Percentiles rank a stretch among this genome's conserved stretches.
phyloP scores from a whole-genome alignment of 1,139 yeast species.

The Yamadazyma kanchanaburiensis region DNA sequence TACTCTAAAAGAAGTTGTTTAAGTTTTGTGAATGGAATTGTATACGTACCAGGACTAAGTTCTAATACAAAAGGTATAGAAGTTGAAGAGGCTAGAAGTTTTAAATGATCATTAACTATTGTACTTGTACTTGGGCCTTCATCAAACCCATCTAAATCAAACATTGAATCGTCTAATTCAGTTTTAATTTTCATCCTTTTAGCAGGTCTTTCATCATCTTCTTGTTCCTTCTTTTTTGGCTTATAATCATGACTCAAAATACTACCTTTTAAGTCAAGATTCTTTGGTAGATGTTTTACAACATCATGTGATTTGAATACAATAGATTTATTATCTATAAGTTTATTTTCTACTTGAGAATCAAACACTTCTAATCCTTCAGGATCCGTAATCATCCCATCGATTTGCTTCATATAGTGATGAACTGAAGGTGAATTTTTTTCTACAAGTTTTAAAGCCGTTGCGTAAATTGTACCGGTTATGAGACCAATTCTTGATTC shows the following conservation, averaged over 20 bases:
- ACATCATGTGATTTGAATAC: conserved; percentile 55
- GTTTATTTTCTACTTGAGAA: conserved; percentile 29
- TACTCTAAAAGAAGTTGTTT: conserved; percentile 46
- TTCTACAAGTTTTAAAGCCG: conserved; percentile 59
- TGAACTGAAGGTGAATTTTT: conserved; percentile 43
- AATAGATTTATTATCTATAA: conserved; percentile 38
- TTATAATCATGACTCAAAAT: conserved; percentile 38
- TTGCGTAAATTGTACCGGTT: conserved; percentile 62
- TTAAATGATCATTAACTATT: conserved; percentile 46
- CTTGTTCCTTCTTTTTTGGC: conserved; percentile 30
- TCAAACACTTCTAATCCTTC: conserved; percentile 30
- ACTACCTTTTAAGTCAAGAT: conserved; percentile 48
- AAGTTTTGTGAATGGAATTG: conserved; percentile 42
- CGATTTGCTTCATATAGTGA: conserved; percentile 28
- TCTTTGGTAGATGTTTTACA: conserved; percentile 39
- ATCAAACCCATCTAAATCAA: conserved; percentile 5
- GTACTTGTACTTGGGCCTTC: conserved; percentile 12
- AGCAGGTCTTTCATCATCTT: conserved; percentile 17
- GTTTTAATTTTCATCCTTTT: conserved; percentile 44
- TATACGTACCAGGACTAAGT: conserved; percentile 38
- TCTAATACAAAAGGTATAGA: conserved; percentile 45
- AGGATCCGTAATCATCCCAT: conserved; percentile 41
- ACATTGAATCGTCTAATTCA: conserved; percentile 28
- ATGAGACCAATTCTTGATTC: conserved; percentile 68
- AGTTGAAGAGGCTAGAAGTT: conserved; percentile 45